Evolutionary conservation across 169 alveolate genomes (phyloP).

Genomic region (Cryptosporidium sp.): DNA sequence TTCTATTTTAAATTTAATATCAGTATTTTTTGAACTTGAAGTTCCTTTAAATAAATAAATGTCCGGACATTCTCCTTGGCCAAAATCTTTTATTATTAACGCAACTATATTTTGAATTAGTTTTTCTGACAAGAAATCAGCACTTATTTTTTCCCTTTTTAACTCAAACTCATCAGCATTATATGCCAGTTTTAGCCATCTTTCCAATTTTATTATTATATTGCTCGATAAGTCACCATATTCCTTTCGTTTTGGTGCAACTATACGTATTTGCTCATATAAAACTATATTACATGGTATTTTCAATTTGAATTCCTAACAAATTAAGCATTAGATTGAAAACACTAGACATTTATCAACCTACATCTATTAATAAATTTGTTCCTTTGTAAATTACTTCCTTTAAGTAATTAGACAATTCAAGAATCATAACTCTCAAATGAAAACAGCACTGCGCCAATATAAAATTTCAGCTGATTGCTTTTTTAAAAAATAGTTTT

Average conservation of each 20-base stretch:
- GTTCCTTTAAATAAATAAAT: not conserved
- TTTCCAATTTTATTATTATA: constrained; percentile 30
- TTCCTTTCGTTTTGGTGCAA: not conserved
- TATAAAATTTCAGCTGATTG: not conserved
- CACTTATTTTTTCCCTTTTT: not conserved
- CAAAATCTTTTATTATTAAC: not conserved
- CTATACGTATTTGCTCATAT: constrained; percentile 1
- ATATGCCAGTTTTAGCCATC: constrained; percentile 22
- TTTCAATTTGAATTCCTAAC: constrained; percentile 22
- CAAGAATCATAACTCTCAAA: not conserved
- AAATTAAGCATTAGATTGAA: not conserved
- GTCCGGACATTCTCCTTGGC: not conserved
- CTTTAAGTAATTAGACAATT: constrained; percentile 15
- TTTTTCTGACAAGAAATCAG: constrained; percentile 7
- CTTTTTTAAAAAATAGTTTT: not conserved
- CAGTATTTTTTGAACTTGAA: not conserved
- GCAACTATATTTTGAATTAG: not conserved
- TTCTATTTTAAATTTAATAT: constrained; percentile 13
- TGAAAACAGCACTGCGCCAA: not conserved
- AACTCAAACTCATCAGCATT: not conserved
- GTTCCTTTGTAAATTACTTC: constrained; percentile 8
- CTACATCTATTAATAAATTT: constrained; percentile 4
- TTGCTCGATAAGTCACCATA: constrained; percentile 44
- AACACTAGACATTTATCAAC: not conserved
- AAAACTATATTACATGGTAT: constrained; percentile 1